Percentiles rank a stretch among this genome's conserved stretches.
Conservation (phyloP, 2,329 filamentous ascomycete genomes). For the Pseudohalonectria lignicola region DNA sequence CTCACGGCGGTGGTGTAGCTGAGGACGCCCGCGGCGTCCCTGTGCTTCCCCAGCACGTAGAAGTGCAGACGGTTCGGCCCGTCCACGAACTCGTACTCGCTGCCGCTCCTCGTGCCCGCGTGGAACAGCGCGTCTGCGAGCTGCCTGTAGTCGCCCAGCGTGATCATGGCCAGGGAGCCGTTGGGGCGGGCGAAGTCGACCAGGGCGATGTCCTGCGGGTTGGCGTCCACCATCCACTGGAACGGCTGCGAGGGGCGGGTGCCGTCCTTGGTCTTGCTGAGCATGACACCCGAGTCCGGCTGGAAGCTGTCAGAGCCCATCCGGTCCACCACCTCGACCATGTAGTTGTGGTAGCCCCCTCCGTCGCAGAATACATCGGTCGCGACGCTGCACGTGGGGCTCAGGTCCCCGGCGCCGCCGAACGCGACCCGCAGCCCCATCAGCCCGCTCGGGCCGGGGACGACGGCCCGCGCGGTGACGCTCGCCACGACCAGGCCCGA, state of each 20-base stretch:
- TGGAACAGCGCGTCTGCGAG: conserved; percentile 43
- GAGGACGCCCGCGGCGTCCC: conserved; percentile 29
- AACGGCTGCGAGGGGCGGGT: conserved; percentile 25
- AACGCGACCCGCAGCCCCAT: conserved; percentile 37
- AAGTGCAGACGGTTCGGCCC: conserved; percentile 35
- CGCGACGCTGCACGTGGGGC: conserved; percentile 28
- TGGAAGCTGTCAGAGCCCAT: conserved; percentile 42
- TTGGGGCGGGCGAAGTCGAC: conserved; percentile 38
- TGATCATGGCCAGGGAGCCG: conserved; percentile 32
- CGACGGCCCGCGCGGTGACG: conserved; percentile 34
- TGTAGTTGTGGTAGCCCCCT: conserved; percentile 37
- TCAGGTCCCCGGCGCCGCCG: conserved; percentile 25
- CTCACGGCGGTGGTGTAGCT: conserved; percentile 36
- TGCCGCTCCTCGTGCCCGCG: conserved; percentile 38
- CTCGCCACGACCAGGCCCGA: conserved; percentile 32
- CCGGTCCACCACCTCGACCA: conserved; percentile 40
- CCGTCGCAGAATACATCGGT: conserved; percentile 38
- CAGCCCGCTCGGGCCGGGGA: conserved; percentile 22
- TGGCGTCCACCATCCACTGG: conserved; percentile 41
- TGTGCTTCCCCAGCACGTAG: conserved; percentile 32
- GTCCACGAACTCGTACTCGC: conserved; percentile 36
- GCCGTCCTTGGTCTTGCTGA: conserved; percentile 40
- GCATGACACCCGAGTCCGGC: conserved; percentile 39
- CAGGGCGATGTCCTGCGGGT: conserved; percentile 38
- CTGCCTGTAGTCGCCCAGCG: conserved; percentile 41